Evolutionary conservation across 176 grass and related monocot species (phyloP), one percentile per base, ranked within the genome.

Genomic region (Leersia perrieri): DNA sequence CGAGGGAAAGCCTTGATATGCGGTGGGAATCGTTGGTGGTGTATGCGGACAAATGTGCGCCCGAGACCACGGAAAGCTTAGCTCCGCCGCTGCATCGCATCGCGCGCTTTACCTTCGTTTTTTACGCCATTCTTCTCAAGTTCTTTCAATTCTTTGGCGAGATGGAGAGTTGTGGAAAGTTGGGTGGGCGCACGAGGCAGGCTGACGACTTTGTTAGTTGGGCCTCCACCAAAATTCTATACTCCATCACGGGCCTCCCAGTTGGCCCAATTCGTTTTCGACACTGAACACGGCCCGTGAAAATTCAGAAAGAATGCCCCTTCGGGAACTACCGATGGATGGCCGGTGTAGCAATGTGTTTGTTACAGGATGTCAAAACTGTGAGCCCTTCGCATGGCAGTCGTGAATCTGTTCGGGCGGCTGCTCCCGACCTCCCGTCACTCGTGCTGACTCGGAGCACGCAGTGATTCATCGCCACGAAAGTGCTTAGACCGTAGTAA

Each of bases 11-110:
- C 65, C 66, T 87, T 32, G 85, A 90, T 90, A 85, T 75, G 45
- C 74, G 90, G 65, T 73, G 65, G 64, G 72, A 82, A 93, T 87
- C 91, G 87, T 90, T 89, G 81, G 79, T 49, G 61, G 80, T 34
- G 36, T 68, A 82, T 73, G 78, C 57, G 39, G 79, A 82, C 84
- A 63, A 87, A 88, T 65, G 70, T 41, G 42, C 39, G 74, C 70
- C 78, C 49, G n/a, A 55, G 80, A 83, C 80, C 69, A 55, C 70
- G 74, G 83, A 89, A 80, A 80, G 74, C 53, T 53, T 0, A 53
- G 49, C 49, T 53, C 49, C 20, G 20, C 49, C 49, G 49, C 38
- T 79, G 76, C 76, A 78, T 77, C 68, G 78, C 80, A 72, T 79
- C 51, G 53, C 70, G 73, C 53, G 86, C 74, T n/a, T 29, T 41